These are phyloP conservation scores for Larix sibirica DNA, from an alignment of 83 land plant genomes.

Conservation along the genomic window DNA sequence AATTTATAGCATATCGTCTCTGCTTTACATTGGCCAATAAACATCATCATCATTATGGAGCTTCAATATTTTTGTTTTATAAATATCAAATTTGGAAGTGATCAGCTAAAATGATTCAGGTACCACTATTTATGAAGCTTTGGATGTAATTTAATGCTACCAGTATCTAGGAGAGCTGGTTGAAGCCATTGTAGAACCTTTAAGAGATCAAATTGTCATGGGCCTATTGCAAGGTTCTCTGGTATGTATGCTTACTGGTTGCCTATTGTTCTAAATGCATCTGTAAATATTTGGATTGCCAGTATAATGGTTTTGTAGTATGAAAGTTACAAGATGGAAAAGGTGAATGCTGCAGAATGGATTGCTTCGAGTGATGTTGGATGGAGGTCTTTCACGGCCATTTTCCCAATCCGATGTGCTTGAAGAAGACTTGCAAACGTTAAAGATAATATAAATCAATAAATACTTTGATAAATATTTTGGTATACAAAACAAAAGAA, in stretches of 20 bases:
- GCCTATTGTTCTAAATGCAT: neutral
- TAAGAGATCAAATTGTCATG: constrained; percentile 76
- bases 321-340: no score
- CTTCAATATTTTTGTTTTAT: no score
- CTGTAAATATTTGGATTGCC: neutral
- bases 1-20: no score
- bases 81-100: no score
- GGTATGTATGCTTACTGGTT: constrained; percentile 35
- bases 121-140: no score
- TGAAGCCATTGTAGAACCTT: constrained; percentile 63
- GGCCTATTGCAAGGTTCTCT: constrained; percentile 71
- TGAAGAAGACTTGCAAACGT: constrained; percentile 64
- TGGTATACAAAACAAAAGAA: no score
- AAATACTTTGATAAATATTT: no score
- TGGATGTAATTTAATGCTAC: no score
- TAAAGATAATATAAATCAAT: constrained; percentile 49
- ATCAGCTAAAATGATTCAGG: no score
- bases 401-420: constrained; percentile 80
- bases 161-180: constrained; percentile 76
- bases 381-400: constrained; percentile 92
- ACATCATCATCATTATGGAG: no score
- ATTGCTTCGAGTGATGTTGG: constrained; percentile 66
- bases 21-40: no score
- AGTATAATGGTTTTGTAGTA: no score
- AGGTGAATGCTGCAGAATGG: constrained; percentile 54